phyloP scores from a whole-genome alignment of 139 green algal species.

The Nannochloris sp. region DNA sequence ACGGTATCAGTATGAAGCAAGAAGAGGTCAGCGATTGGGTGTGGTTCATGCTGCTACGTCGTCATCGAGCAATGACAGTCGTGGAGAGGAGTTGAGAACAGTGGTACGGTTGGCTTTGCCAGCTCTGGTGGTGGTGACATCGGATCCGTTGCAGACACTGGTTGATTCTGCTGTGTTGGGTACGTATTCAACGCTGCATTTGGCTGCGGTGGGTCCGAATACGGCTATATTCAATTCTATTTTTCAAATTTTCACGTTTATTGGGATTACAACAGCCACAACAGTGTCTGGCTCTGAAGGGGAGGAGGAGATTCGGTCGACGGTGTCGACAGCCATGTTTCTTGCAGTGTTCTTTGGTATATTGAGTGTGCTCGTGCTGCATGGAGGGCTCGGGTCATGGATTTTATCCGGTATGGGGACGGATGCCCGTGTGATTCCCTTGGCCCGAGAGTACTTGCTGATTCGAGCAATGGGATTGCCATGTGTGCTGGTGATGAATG shows the following conservation, averaged over 20 bases:
- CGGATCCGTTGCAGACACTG: slow-evolving; percentile 60
- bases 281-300: slow-evolving; percentile 38
- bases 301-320: not conserved
- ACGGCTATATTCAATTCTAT: slow-evolving; percentile 64
- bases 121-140: slow-evolving; percentile 44
- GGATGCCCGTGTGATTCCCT: slow-evolving; percentile 22
- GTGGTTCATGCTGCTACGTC: not conserved
- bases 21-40: no score
- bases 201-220: slow-evolving; percentile 59
- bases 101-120: slow-evolving; percentile 36
- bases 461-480: slow-evolving; percentile 48
- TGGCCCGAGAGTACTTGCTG: slow-evolving; percentile 19
- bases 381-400: slow-evolving; percentile 25
- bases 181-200: slow-evolving; percentile 37
- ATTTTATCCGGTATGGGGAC: slow-evolving; percentile 27
- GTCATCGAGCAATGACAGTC: not conserved
- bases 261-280: slow-evolving; percentile 50
- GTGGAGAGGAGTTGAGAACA: not conserved
- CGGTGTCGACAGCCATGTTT: slow-evolving; percentile 27
- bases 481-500: slow-evolving; percentile 45
- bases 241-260: slow-evolving; percentile 56
- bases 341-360: slow-evolving; percentile 26
- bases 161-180: slow-evolving; percentile 61
- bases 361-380: slow-evolving; percentile 11
- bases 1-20: no score